Evolutionary conservation across 257 asterid species (phyloP).

Genomic region (Solanum pinnatisectum): DNA sequence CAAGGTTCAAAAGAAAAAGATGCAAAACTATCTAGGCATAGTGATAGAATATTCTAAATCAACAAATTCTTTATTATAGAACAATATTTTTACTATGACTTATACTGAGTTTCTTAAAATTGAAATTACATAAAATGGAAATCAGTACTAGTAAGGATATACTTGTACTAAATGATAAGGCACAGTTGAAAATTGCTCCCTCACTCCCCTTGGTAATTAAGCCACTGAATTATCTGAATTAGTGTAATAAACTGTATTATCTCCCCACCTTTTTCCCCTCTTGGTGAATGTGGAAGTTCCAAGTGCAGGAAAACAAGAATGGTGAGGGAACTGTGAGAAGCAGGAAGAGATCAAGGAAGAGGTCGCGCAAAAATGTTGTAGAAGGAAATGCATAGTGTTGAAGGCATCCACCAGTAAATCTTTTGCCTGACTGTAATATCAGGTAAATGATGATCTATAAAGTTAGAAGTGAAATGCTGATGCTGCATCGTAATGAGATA

Average conservation of each 20-base stretch:
- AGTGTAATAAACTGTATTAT: background rate
- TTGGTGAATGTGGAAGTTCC: background rate
- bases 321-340: background rate
- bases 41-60: background rate
- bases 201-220: background rate
- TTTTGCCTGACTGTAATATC: background rate
- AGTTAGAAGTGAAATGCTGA: background rate
- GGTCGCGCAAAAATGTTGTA: background rate
- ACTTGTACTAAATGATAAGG: background rate
- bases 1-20: background rate
- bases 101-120: background rate
- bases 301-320: constrained; percentile 5
- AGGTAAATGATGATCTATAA: background rate
- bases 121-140: background rate
- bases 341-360: background rate
- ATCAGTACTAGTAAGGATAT: background rate
- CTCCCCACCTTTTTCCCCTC: background rate
- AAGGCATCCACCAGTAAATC: background rate
- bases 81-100: background rate
- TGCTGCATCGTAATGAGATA: background rate
- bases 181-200: background rate
- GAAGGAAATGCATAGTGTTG: background rate
- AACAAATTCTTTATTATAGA: background rate
- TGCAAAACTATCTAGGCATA: background rate
- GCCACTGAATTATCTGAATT: background rate